Conservation (phyloP, 108 stramenopile species). For the Fistulifera pelliculosa region DNA sequence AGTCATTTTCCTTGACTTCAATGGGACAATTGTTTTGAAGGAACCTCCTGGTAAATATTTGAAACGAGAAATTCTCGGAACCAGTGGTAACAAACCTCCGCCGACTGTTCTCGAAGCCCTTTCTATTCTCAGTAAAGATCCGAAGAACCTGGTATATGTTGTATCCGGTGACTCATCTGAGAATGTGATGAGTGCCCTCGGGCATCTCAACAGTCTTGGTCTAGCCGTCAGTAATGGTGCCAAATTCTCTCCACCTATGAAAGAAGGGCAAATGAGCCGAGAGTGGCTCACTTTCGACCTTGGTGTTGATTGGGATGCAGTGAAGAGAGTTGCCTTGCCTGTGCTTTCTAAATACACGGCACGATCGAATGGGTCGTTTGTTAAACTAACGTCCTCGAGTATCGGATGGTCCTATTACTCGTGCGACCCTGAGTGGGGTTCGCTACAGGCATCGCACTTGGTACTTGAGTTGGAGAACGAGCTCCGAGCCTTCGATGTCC, state of each 20-base stretch:
- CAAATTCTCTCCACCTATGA: constrained; percentile 63
- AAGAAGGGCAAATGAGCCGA: constrained; percentile 21
- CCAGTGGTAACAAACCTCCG: constrained; percentile 78
- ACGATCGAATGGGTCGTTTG: constrained; percentile 86
- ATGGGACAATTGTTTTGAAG: constrained; percentile 93
- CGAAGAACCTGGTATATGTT: constrained; percentile 83
- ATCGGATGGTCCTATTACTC: constrained; percentile 97
- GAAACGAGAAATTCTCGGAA: constrained; percentile 91
- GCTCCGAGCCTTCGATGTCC: constrained; percentile 85
- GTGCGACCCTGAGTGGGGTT: constrained; percentile 99
- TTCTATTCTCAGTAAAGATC: constrained; percentile 62
- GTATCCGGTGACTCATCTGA: constrained; percentile 82
- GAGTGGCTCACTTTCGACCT: constrained; percentile 77
- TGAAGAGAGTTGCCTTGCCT: constrained; percentile 82
- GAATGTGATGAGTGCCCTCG: constrained; percentile 81
- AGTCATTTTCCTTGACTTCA: constrained; percentile 95
- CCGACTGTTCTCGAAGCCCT: constrained; percentile 64
- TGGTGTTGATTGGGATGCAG: constrained; percentile 88
- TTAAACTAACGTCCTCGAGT: constrained; percentile 83
- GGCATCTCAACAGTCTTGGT: constrained; percentile 76
- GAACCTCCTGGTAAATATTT: constrained; percentile 94
- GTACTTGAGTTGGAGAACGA: constrained; percentile 84
- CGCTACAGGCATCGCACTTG: constrained; percentile 87
- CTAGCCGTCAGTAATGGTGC: constrained; percentile 92
- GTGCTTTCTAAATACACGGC: constrained; percentile 92